Percentiles rank a stretch among this genome's conserved stretches.
Evolutionary conservation across 108 stramenopile species (phyloP).

Genomic region (Cyclotella cryptica): DNA sequence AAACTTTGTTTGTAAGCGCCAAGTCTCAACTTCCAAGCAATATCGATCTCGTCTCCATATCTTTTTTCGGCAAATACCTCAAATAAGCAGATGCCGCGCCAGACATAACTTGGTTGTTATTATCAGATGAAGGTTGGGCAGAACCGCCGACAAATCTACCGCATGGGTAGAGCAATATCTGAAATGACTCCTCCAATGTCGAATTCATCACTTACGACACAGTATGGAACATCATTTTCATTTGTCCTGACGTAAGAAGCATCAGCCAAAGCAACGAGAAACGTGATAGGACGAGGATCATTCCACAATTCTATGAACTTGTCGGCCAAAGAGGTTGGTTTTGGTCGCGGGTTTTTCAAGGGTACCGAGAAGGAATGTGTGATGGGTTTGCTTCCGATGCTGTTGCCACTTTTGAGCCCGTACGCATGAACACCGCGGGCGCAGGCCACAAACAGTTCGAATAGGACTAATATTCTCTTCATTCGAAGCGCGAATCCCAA

Average conservation of each 20-base stretch:
- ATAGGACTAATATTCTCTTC: not conserved
- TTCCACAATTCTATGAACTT: constrained; percentile 58
- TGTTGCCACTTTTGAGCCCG: not conserved
- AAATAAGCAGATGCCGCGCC: constrained; percentile 60
- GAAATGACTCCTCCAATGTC: constrained; percentile 47
- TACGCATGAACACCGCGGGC: not conserved
- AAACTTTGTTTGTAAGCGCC: not conserved
- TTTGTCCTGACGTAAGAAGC: constrained; percentile 21
- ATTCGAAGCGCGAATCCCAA: not conserved
- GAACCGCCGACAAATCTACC: constrained; percentile 48
- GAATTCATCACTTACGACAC: constrained; percentile 52
- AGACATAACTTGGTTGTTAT: not conserved
- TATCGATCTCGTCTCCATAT: constrained; percentile 61
- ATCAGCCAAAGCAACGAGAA: constrained; percentile 19
- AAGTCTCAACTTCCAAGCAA: constrained; percentile 57
- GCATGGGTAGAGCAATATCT: constrained; percentile 57
- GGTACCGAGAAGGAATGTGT: constrained; percentile 57
- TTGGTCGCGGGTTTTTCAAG: constrained; percentile 48
- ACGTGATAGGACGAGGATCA: constrained; percentile 59
- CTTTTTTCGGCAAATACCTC: constrained; percentile 50
- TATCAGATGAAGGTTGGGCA: not conserved
- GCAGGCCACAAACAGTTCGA: not conserved
- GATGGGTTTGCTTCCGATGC: constrained; percentile 6
- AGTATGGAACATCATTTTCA: constrained; percentile 49
- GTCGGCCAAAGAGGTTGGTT: constrained; percentile 42